A percentile compares a stretch with the other conserved stretches of the same genome.
Conservation (phyloP, 2,329 filamentous ascomycete genomes). For the Magnaporthiopsis poae region DNA sequence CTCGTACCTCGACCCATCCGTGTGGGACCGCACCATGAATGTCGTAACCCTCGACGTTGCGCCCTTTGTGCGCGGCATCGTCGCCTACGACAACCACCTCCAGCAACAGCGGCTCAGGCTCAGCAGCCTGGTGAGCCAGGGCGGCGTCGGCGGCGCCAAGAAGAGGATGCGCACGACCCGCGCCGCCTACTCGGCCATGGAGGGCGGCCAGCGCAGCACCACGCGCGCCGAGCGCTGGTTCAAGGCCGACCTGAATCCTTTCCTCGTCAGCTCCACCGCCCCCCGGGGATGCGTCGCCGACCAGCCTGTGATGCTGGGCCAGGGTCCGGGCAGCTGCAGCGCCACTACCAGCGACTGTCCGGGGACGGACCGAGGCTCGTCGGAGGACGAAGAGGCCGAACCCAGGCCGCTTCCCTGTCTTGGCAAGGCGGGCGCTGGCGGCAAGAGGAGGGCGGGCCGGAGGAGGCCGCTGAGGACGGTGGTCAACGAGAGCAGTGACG, state of each 20-base stretch:
- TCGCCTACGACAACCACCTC: slow-evolving; percentile 62
- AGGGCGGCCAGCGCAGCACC: slow-evolving; percentile 52
- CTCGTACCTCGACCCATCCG: slow-evolving; percentile 52
- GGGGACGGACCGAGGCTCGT: not conserved
- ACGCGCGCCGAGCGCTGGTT: slow-evolving; percentile 64
- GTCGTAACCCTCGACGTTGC: slow-evolving; percentile 69
- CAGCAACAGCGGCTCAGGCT: slow-evolving; percentile 54
- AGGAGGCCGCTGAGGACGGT: not conserved
- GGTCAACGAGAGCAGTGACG: slow-evolving; percentile 5
- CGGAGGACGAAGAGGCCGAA: not conserved
- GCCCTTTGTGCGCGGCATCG: slow-evolving; percentile 80
- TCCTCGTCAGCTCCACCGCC: slow-evolving; percentile 48
- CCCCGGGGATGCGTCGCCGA: slow-evolving; percentile 19
- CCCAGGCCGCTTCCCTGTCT: not conserved
- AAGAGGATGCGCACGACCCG: slow-evolving; percentile 58
- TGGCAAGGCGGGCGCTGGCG: not conserved
- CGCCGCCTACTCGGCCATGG: slow-evolving; percentile 58
- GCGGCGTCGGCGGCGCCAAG: slow-evolving; percentile 22
- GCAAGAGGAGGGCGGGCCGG: slow-evolving; percentile 1
- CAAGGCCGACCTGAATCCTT: slow-evolving; percentile 42
- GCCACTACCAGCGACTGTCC: not conserved
- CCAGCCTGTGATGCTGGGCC: not conserved
- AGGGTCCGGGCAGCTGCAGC: not conserved
- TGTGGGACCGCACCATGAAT: slow-evolving; percentile 62
- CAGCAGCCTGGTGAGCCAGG: slow-evolving; percentile 43